Evolutionary conservation across 1,284 basidiomycete species (phyloP).

Genomic region (Mycena sp.): DNA sequence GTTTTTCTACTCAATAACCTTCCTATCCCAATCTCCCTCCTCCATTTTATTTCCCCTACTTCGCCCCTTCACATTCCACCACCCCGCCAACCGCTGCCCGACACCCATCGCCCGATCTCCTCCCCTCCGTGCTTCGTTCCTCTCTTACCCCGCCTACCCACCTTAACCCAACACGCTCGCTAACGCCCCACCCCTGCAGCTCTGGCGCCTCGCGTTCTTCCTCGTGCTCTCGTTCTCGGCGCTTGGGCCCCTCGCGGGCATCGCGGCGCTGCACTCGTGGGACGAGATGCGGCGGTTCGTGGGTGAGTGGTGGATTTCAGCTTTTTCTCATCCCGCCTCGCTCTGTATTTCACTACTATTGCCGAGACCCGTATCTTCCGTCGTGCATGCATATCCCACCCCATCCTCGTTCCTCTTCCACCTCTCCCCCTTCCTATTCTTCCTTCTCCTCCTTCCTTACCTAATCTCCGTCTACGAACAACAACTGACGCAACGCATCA

Average conservation of each 20-base stretch:
- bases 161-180: not conserved
- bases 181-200: constrained; percentile 49
- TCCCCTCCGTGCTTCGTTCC: too few relatives aligned
- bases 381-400: constrained; percentile 20
- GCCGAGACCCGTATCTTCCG: not conserved
- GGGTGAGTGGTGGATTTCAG: constrained; percentile 53
- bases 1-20: not conserved
- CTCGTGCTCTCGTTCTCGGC: constrained; percentile 77
- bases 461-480: constrained; percentile 31
- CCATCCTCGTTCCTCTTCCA: not conserved
- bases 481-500: not conserved
- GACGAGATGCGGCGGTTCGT: constrained; percentile 66
- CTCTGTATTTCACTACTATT: not conserved
- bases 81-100: too few relatives aligned
- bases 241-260: constrained; percentile 75
- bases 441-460: constrained; percentile 69
- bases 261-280: constrained; percentile 69
- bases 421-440: not conserved
- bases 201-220: constrained; percentile 85
- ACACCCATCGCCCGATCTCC: too few relatives aligned
- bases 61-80: not conserved
- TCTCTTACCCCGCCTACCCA: too few relatives aligned
- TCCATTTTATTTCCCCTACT: not conserved
- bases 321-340: constrained; percentile 1
- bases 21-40: not conserved